These are phyloP conservation scores for Penicillium canescens DNA, from an alignment of 495 filamentous ascomycete species.

Conservation along the genomic window DNA sequence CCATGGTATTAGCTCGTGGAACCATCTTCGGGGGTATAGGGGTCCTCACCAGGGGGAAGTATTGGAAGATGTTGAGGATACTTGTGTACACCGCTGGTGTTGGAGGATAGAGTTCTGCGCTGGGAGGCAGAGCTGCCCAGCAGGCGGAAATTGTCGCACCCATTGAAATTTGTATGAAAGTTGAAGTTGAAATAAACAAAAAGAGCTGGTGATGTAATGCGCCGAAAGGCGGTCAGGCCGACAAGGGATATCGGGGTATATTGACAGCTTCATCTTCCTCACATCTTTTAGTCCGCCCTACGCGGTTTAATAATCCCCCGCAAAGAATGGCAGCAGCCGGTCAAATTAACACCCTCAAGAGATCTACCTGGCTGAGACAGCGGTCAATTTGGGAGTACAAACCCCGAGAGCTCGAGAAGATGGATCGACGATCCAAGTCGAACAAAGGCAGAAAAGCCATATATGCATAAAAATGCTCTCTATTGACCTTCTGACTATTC, in stretches of 20 bases:
- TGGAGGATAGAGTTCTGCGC: conserved; percentile 48
- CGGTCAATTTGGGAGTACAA: too few species aligned
- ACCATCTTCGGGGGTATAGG: neutral
- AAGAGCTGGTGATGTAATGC: neutral
- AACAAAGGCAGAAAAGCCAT: too few species aligned
- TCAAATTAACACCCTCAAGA: too few species aligned
- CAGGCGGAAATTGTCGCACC: conserved; percentile 23
- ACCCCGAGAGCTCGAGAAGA: too few species aligned
- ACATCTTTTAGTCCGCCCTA: too few species aligned
- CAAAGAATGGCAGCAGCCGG: too few species aligned
- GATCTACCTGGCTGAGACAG: too few species aligned
- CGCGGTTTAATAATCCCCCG: too few species aligned
- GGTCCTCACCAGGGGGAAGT: conserved; percentile 42
- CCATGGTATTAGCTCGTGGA: neutral
- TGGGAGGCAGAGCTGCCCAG: conserved; percentile 20
- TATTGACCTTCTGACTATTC: too few species aligned
- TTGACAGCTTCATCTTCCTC: too few species aligned
- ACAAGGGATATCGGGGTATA: neutral
- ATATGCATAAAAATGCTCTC: too few species aligned
- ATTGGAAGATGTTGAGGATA: conserved; percentile 51
- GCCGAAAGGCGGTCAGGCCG: neutral
- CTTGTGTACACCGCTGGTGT: conserved; percentile 50
- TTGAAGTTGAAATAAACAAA: conserved; percentile 1
- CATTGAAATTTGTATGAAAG: conserved; percentile 13
- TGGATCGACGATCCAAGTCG: too few species aligned